Percentiles rank a stretch among this genome's conserved stretches.
phyloP scores from a whole-genome alignment of 176 grass and related monocot species.

The Cenchrus fungigraminus region DNA sequence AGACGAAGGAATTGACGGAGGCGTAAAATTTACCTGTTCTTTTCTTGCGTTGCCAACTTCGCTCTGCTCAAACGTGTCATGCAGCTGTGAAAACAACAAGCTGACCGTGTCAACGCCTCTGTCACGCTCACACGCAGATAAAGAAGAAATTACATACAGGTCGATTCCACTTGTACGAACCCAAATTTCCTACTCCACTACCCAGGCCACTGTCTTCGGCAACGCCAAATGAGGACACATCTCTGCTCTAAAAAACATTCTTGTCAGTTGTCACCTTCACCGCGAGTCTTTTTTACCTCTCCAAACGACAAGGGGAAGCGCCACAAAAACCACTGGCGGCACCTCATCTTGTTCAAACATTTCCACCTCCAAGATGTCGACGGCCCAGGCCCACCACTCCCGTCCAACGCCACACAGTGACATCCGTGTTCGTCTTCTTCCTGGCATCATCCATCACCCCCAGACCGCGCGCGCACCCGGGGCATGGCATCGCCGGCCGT shows the following conservation, averaged over 20 bases:
- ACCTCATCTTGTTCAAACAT: not conserved
- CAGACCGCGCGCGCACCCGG: not conserved
- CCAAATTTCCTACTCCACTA: not conserved
- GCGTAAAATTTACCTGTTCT: no score
- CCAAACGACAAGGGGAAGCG: not conserved
- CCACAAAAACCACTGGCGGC: conserved; percentile 18
- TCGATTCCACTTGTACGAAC: not conserved
- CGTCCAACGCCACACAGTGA: conserved; percentile 1
- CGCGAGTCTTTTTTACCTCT: conserved; percentile 11
- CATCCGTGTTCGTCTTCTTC: not conserved
- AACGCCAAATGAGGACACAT: not conserved
- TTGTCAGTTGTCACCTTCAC: conserved; percentile 27
- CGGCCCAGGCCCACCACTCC: not conserved
- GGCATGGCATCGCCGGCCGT: not conserved
- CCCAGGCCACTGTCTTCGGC: not conserved
- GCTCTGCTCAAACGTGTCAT: not conserved
- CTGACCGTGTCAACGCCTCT: conserved; percentile 6
- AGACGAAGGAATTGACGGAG: no score
- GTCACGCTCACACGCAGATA: no score
- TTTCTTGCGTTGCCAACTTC: not conserved
- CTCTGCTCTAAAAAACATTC: not conserved
- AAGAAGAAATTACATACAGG: not conserved
- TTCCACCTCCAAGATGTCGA: not conserved
- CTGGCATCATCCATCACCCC: not conserved
- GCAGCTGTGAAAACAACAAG: not conserved